Evolutionary conservation across 2,329 filamentous ascomycete species (phyloP).

Genomic region (Orbilia brochopaga): DNA sequence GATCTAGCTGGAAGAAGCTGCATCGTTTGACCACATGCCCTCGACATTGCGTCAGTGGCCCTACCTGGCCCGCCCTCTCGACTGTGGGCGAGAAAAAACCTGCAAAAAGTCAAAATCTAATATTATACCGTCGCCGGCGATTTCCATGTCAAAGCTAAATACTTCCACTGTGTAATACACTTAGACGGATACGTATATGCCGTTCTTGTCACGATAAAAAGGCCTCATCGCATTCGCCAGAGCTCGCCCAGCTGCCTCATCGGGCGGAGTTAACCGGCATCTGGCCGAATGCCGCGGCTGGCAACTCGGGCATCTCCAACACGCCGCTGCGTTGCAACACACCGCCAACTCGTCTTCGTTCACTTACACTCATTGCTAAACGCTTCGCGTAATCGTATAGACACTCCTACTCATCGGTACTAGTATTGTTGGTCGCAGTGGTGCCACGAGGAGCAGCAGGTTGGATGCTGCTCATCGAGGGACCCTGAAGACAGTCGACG

Average conservation of each 20-base stretch:
- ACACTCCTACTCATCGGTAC: not conserved
- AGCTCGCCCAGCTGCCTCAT: constrained; percentile 44
- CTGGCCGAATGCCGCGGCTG: constrained; percentile 20
- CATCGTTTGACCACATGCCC: constrained; percentile 50
- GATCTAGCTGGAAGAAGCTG: constrained; percentile 32
- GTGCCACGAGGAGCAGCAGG: too few species aligned
- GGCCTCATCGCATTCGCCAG: constrained; percentile 36
- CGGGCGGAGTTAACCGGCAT: constrained; percentile 35
- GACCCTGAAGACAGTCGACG: not conserved
- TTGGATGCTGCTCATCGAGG: not conserved
- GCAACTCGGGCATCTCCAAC: constrained; percentile 14
- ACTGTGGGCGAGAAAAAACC: constrained; percentile 23
- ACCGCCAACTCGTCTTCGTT: not conserved
- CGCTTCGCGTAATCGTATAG: too few species aligned
- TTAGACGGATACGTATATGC: too few species aligned
- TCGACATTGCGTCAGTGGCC: constrained; percentile 49
- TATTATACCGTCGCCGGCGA: constrained; percentile 11
- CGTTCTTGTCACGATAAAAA: too few species aligned
- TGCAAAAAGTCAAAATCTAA: not conserved
- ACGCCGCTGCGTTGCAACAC: constrained; percentile 8
- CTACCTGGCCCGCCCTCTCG: not conserved
- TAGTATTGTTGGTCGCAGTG: too few species aligned
- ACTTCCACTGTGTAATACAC: too few species aligned
- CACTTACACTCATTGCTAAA: not conserved
- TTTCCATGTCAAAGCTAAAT: too few species aligned